phyloP scores from a whole-genome alignment of 2,329 filamentous ascomycete genomes.

The Thermothelomyces thermophilus region DNA sequence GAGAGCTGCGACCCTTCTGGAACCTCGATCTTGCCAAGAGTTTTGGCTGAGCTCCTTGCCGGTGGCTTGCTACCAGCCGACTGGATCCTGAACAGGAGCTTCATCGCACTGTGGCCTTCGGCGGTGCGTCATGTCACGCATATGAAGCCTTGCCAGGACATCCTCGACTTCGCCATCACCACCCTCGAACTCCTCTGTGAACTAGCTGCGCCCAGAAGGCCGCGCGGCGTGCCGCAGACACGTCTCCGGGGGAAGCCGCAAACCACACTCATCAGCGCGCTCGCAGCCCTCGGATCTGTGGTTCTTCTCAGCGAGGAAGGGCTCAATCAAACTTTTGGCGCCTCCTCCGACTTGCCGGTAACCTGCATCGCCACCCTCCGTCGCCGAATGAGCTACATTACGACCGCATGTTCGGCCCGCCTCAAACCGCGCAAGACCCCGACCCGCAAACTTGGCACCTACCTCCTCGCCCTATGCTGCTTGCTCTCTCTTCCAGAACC shows the following conservation, averaged over 20 bases:
- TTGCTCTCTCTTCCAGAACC: conserved; percentile 16
- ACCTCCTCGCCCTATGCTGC: conserved; percentile 20
- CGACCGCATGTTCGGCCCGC: conserved; percentile 27
- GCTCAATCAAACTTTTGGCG: neutral
- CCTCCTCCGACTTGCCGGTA: neutral
- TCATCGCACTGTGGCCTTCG: conserved; percentile 36
- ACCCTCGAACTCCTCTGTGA: conserved; percentile 31
- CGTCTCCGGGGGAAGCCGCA: conserved; percentile 24
- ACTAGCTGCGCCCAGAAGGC: conserved; percentile 13
- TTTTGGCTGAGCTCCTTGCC: conserved; percentile 33
- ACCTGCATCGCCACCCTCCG: conserved; percentile 14
- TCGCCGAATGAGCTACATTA: conserved; percentile 25
- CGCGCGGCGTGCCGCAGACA: conserved; percentile 12
- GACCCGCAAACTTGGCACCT: conserved; percentile 19
- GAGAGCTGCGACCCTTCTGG: conserved; percentile 6
- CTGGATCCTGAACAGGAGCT: conserved; percentile 40
- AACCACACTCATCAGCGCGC: conserved; percentile 36
- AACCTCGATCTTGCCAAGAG: conserved; percentile 30
- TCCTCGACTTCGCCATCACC: conserved; percentile 32
- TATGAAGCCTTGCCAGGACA: conserved; percentile 28
- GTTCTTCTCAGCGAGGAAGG: conserved; percentile 27
- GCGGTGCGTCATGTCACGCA: conserved; percentile 33
- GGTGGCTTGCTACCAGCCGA: conserved; percentile 32
- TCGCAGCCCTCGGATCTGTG: conserved; percentile 37
- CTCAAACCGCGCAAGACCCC: conserved; percentile 20